A percentile compares a stretch with the other conserved stretches of the same genome.
phyloP scores from a whole-genome alignment of 768 basidiomycete species.

The Tricholomella constricta region DNA sequence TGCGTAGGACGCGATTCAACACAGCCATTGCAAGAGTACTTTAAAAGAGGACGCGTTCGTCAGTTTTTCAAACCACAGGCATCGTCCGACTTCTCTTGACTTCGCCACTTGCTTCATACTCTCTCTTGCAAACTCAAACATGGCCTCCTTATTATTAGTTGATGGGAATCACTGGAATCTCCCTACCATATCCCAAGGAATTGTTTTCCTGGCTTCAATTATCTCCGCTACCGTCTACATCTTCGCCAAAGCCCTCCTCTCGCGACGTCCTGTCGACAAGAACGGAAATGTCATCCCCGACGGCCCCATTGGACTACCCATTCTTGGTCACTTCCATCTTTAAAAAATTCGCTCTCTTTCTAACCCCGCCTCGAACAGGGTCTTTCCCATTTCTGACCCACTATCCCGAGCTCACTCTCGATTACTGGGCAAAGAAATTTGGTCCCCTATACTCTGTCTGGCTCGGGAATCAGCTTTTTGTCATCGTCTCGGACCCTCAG shows the following conservation, averaged over 20 bases:
- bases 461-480: conserved; percentile 50
- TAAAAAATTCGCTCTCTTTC: neutral
- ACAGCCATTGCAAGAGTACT: conserved; percentile 4
- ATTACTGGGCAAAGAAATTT: conserved; percentile 44
- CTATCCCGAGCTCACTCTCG: conserved; percentile 45
- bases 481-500: conserved; percentile 45
- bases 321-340: conserved; percentile 17
- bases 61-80: neutral
- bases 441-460: conserved; percentile 47
- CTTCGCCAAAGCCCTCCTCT: conserved; percentile 10
- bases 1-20: conserved; percentile 2
- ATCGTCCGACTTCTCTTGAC: neutral
- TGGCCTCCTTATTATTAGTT: conserved; percentile 11
- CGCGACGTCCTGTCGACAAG: conserved; percentile 12
- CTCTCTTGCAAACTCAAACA: conserved; percentile 7
- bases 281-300: conserved; percentile 22
- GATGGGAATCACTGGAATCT: conserved; percentile 10
- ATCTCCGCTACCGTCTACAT: conserved; percentile 25
- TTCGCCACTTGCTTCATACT: conserved; percentile 2
- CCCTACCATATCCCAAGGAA: conserved; percentile 19
- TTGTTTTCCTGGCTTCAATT: conserved; percentile 24
- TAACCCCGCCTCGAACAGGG: conserved; percentile 16
- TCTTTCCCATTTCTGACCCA: conserved; percentile 41
- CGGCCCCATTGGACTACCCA: conserved; percentile 24
- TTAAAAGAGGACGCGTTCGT: conserved; percentile 9